Percentiles rank a stretch among this genome's conserved stretches.
Conservation (phyloP, 2,329 filamentous ascomycete genomes). For the Clonostachys solani region DNA sequence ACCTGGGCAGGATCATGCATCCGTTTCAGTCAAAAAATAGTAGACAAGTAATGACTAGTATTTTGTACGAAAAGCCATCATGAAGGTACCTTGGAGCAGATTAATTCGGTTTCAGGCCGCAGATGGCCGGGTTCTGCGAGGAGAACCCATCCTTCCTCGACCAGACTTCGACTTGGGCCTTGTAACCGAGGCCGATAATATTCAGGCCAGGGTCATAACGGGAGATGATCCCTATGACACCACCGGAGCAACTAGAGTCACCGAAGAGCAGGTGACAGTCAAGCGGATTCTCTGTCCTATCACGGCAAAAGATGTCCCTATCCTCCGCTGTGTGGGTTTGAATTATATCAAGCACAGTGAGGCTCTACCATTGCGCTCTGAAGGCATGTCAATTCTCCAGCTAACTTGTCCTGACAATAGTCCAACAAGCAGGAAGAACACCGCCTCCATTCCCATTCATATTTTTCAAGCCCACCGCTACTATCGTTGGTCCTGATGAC, state of each 20-base stretch:
- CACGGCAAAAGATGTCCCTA: slow-evolving; percentile 43
- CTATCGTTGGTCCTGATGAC: slow-evolving; percentile 25
- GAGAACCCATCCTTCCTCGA: slow-evolving; percentile 43
- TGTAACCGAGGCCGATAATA: slow-evolving; percentile 35
- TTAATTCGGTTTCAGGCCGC: slow-evolving; percentile 50
- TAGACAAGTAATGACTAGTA: too few species aligned
- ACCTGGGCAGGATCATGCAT: too few species aligned
- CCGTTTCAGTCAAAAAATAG: too few species aligned
- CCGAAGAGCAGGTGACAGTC: slow-evolving; percentile 48
- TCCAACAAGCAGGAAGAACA: slow-evolving; percentile 44
- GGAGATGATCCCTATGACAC: slow-evolving; percentile 45
- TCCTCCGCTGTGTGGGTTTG: slow-evolving; percentile 53
- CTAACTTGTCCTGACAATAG: slow-evolving; percentile 16
- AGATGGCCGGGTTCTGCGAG: slow-evolving; percentile 44
- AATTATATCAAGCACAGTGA: slow-evolving; percentile 55
- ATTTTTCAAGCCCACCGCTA: slow-evolving; percentile 44
- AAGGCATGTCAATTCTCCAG: too few species aligned
- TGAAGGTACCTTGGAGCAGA: slow-evolving; percentile 38
- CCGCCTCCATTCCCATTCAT: slow-evolving; percentile 43
- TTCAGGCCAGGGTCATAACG: slow-evolving; percentile 47
- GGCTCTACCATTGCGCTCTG: not conserved
- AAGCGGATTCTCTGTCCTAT: slow-evolving; percentile 49
- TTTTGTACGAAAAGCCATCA: not conserved
- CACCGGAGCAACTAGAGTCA: slow-evolving; percentile 39
- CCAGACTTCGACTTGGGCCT: slow-evolving; percentile 43